Evolutionary conservation across 768 basidiomycete genomes (phyloP), one percentile per base, ranked within the genome.

Genomic region (Leccinum imitatum): DNA sequence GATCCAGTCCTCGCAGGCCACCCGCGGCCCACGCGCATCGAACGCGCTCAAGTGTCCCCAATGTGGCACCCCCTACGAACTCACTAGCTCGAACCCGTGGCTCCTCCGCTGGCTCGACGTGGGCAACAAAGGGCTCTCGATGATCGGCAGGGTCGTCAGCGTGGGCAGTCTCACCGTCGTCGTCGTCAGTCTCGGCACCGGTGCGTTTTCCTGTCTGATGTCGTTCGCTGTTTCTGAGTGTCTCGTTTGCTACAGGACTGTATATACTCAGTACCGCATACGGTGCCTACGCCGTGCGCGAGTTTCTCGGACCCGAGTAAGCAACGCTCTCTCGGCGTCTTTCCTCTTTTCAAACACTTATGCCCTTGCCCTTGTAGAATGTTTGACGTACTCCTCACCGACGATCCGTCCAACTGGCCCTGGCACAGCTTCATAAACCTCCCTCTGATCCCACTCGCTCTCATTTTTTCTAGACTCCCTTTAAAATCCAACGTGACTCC

Each of bases 41-140:
- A 87, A 89, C 67, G 88, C 89, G 0, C 80, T 91, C 61, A 89
- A 90, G 67, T 93, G 91, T 65, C 90, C 91, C 0, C 91, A 93
- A 62, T 93, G 91, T 61, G 80, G 85, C 11, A 77, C 85, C 0
- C 65, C 68, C 37, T 92, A 91, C 68, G 83, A 88, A 69, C 69
- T 91, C 53, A 82, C 85, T 63, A 91, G 88, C 73, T 74, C 85
- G 10, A 82, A 85, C 55, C 86, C 89, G 1, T 56, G 74, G 11
- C 41, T 83, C 0, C 76, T 91, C 35, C 74, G 77, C 15, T 56
- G 84, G 23, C 64, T 91, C 58, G 75, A 84, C n/a, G 59, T 72
- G 1, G 75, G 82, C 14, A 87, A 89, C 69, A 78, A 69, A 53
- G 47, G 75, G 2, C 60, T 89, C 23, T 82, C 84, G 54, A 73